Evolutionary conservation across 805 yeast species (phyloP).

Genomic region (Candida chauliodis): DNA sequence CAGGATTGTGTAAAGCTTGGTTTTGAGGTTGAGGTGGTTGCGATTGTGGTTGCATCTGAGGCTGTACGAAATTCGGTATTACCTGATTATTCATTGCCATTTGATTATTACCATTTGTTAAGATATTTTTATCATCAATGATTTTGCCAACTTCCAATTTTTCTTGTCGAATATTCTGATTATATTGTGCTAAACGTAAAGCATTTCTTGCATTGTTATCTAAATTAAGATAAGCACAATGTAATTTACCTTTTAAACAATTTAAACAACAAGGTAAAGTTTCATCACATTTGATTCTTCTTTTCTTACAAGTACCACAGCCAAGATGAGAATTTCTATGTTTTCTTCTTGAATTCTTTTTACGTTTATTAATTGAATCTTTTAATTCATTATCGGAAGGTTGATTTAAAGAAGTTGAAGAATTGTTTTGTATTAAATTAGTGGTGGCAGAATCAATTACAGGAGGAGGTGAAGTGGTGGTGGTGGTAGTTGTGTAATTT

Average conservation of each 20-base stretch:
- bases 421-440: constrained; percentile 3
- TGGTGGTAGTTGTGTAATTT: background rate
- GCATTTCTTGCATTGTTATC: constrained; percentile 50
- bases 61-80: background rate
- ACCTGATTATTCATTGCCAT: constrained; percentile 2
- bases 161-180: constrained; percentile 32
- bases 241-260: constrained; percentile 44
- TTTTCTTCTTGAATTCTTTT: constrained; percentile 49
- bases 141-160: constrained; percentile 13
- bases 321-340: constrained; percentile 72
- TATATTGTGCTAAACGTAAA: constrained; percentile 46
- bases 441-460: constrained; percentile 2
- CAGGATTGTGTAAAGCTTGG: background rate
- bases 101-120: background rate
- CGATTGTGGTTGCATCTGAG: constrained; percentile 1
- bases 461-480: constrained; percentile 10
- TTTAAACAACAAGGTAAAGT: constrained; percentile 47
- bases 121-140: constrained; percentile 4
- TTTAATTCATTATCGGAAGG: constrained; percentile 7
- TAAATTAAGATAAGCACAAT: constrained; percentile 43
- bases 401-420: background rate
- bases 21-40: background rate
- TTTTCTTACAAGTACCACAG: constrained; percentile 59
- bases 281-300: constrained; percentile 52
- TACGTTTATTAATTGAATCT: constrained; percentile 15